Evolutionary conservation across 176 grass and related monocot species (phyloP), one percentile per base, ranked within the genome.

Genomic region (Aegilops tauschii): DNA sequence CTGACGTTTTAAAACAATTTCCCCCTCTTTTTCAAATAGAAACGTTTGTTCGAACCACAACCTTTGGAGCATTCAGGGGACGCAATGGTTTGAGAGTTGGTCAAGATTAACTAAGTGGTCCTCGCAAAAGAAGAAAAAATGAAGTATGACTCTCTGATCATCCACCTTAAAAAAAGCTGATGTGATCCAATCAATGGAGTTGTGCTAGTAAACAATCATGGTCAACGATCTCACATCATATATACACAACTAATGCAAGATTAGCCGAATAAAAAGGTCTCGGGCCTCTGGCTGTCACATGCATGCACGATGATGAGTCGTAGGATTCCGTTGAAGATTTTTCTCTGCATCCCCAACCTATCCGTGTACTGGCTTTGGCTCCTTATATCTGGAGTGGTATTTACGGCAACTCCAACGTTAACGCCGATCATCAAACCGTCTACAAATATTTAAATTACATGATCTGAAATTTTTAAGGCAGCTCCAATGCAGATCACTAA

Each of bases 281-380:
- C 28, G 40, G 6, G 3, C 40, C 61, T 30, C 67, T 75, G 29
- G 49, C n/a, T 18, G 64, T 78, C 88, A 86, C 79, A 78, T 83
- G 65, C 65, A 34, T 72, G 78, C 49, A 76, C 44, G 44, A 77
- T 65, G 76, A 54, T 65, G 58, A 29, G 5, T 63, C 68, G 84
- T 73, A 79, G 50, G 84, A 83, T 64, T 90, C 54, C 65, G 73
- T 42, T 71, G 79, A 90, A 64, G 79, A 82, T 84, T 82, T 86
- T 71, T 12, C 50, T 31, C 30, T 11, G 1, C 23, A 44, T 62
- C 56, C 52, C 50, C 50, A 18, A 50, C 9, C 11, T 10, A 44
- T 10, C 42, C 14, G 4, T 50, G 47, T 50, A 50, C 13, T 50
- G 14, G 13, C 47, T 50, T 50, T 50, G 47, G 14, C 47, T 16